Base-by-base conservation (phyloP, 1,284 basidiomycete genomes). In the Neolentinus lepideus region DNA sequence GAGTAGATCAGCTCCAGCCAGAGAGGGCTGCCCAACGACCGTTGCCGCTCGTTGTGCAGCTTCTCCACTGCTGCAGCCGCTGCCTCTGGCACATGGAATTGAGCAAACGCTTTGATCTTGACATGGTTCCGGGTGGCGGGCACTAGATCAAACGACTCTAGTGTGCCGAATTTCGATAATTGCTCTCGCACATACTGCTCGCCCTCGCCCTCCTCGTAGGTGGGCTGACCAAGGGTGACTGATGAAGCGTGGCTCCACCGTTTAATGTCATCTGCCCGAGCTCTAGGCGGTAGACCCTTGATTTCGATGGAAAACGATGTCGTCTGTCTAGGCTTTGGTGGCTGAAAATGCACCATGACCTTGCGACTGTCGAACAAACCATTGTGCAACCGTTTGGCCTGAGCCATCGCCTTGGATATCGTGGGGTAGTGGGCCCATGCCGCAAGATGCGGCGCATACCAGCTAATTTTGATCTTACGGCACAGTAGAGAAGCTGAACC, bases 1-100 rank as follows among this genome's bases (percentile, higher is more conserved):
- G 66, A 62, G 52, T 68, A 66, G 22, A 68, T 58, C 19, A 62
- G 62, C 51, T 66, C 66, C 25, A 67, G 50, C 60, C 62, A 68
- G 46, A 65, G 33, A 25, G 60, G 63, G 29, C 60, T 58, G 26
- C 61, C 58, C 22, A 68, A 58, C 53, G 57, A 63, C 0, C 50
- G 14, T 26, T 64, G 63, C 14, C 36, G 61, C 19, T 31, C 51
- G 43, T 55, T 52, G 52, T 68, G 53, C 6, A 67, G 52, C 24
- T 52, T 26, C 19, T 59, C 52, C 10, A 61, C 62, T 1, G 66
- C 66, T 1, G 53, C 45, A 25, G 53, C 60, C 0, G 67, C 65
- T 8, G 56, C 56, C 16, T 67, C 66, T 25, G 66, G 31, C 25
- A 58, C 56, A 11, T 53, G 35, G 57, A 68, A 68, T 50, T 67